These are phyloP conservation scores for Penicillium coprophilum DNA, from an alignment of 495 filamentous ascomycete genomes.

Conservation along the genomic window DNA sequence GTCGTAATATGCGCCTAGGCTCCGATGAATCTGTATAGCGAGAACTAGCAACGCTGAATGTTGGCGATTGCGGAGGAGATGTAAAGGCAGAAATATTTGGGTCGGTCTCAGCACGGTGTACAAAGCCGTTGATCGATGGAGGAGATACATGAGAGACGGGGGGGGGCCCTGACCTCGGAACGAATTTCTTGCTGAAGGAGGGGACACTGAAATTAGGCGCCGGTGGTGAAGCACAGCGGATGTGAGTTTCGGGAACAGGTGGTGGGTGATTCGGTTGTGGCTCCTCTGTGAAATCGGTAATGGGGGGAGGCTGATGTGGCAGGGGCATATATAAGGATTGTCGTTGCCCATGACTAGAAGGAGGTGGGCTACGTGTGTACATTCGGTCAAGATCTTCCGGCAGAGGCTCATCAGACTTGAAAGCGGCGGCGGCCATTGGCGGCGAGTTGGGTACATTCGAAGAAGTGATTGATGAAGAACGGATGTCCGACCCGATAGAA, in stretches of 20 bases:
- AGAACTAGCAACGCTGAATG: constrained; percentile 31
- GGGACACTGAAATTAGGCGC: constrained; percentile 55
- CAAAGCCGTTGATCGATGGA: constrained; percentile 20
- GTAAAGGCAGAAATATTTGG: constrained; percentile 28
- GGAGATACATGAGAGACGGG: constrained; percentile 20
- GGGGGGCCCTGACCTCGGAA: constrained; percentile 21
- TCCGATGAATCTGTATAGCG: constrained; percentile 26
- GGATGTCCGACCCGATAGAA: constrained; percentile 26
- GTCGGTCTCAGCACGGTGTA: constrained; percentile 20
- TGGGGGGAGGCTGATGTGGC: constrained; percentile 10
- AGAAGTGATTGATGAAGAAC: constrained; percentile 21
- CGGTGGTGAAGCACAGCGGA: constrained; percentile 41
- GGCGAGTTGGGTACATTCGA: constrained; percentile 20
- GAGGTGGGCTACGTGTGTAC: constrained; percentile 25
- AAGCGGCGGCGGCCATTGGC: constrained; percentile 9
- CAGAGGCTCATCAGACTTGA: constrained; percentile 18
- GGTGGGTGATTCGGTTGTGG: constrained; percentile 26
- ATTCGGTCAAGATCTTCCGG: constrained; percentile 14
- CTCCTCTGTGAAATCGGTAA: constrained; percentile 15
- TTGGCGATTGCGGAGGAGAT: constrained; percentile 43
- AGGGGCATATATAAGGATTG: constrained; percentile 27
- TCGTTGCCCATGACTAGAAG: constrained; percentile 27
- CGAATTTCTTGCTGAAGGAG: constrained; percentile 48
- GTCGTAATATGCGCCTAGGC: constrained; percentile 27
- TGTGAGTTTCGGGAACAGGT: constrained; percentile 30